Conservation (phyloP, 495 filamentous ascomycete genomes). For the Cryomyces antarcticus region DNA sequence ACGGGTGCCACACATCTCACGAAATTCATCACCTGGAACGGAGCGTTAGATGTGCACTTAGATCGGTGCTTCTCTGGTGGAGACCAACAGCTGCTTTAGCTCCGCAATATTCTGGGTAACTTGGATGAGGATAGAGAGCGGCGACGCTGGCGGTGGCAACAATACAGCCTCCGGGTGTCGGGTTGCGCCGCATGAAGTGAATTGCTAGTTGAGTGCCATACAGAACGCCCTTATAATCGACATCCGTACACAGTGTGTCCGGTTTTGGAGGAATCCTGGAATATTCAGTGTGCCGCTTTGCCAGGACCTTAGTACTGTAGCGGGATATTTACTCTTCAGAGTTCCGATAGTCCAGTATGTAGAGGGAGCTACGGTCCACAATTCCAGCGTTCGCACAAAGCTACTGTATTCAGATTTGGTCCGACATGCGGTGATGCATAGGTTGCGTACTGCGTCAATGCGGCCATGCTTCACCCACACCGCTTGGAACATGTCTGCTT, state of each 20-base stretch:
- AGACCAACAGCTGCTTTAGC: constrained; percentile 19
- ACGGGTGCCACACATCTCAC: constrained; percentile 15
- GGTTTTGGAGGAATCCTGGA: constrained; percentile 17
- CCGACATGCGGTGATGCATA: no score
- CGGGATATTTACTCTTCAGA: constrained; percentile 5
- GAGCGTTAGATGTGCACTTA: no score
- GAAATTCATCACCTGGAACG: constrained; percentile 15
- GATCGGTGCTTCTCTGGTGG: not conserved
- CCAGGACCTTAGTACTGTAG: not conserved
- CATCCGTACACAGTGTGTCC: constrained; percentile 17
- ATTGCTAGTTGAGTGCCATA: constrained; percentile 22
- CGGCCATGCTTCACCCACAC: constrained; percentile 18
- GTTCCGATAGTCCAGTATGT: constrained; percentile 10
- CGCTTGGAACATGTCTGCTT: constrained; percentile 15
- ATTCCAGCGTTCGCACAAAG: constrained; percentile 25
- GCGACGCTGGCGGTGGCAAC: constrained; percentile 18
- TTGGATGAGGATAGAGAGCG: constrained; percentile 17
- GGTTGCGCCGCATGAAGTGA: constrained; percentile 24
- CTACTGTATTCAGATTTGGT: no score
- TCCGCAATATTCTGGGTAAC: constrained; percentile 22
- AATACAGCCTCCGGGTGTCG: constrained; percentile 18
- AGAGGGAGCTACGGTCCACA: constrained; percentile 17
- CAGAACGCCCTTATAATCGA: constrained; percentile 23
- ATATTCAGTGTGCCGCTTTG: not conserved
- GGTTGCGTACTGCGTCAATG: constrained; percentile 13